phyloP scores from a whole-genome alignment of 495 filamentous ascomycete species.

The Bombardia bombarda region DNA sequence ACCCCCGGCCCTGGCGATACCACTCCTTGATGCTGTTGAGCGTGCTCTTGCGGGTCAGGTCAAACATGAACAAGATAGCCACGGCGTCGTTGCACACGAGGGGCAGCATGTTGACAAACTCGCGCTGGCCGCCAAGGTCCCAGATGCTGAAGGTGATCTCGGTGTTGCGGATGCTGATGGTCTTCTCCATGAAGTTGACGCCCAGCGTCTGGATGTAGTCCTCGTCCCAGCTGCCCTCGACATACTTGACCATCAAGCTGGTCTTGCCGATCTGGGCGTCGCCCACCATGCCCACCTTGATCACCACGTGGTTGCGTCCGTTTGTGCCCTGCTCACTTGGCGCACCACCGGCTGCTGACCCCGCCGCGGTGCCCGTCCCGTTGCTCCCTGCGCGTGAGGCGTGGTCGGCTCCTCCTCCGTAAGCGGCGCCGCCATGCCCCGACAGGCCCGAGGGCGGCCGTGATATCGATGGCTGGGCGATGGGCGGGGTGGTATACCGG shows the following conservation, averaged over 20 bases:
- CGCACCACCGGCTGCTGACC: too few relatives aligned
- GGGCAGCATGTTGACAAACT: constrained; percentile 99
- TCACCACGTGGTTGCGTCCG: constrained; percentile 82
- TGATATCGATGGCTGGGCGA: constrained; percentile 28
- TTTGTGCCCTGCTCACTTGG: constrained; percentile 36
- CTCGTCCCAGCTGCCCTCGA: constrained; percentile 98
- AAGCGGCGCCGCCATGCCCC: constrained; percentile 22
- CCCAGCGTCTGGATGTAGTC: constrained; percentile 98
- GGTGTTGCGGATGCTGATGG: constrained; percentile 98
- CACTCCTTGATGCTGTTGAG: constrained; percentile 99
- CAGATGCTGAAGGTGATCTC: constrained; percentile 99
- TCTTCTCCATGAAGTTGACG: constrained; percentile 99
- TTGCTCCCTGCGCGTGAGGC: constrained; percentile 25
- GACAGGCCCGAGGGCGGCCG: constrained; percentile 46
- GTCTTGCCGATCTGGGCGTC: constrained; percentile 99
- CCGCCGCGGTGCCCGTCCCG: too few relatives aligned
- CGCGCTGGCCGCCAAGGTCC: constrained; percentile 95
- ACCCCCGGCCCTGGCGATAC: constrained; percentile 95
- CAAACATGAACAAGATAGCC: constrained; percentile 98
- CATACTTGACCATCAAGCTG: constrained; percentile 98
- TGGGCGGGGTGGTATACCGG: constrained; percentile 34
- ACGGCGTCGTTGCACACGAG: constrained; percentile 98
- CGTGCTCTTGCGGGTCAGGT: constrained; percentile 94
- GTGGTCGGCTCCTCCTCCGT: constrained; percentile 22
- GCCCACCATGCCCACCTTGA: constrained; percentile 99